Conservation (phyloP, 345 rosid genomes). For the Eucalyptus marginata region DNA sequence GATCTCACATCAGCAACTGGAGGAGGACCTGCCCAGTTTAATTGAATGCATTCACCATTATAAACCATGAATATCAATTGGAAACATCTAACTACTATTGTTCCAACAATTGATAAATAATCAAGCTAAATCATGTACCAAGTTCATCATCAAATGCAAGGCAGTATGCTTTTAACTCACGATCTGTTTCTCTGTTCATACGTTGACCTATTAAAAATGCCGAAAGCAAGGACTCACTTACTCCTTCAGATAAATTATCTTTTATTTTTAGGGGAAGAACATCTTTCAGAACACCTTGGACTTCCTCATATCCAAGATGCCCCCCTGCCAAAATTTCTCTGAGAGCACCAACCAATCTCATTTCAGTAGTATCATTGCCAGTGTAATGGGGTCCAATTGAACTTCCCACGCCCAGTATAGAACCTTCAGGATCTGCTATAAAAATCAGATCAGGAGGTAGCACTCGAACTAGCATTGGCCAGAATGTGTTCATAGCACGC, state of each 20-base stretch:
- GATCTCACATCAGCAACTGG: conserved; percentile 90
- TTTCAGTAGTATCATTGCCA: conserved; percentile 61
- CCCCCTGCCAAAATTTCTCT: conserved; percentile 97
- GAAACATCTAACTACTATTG: background rate
- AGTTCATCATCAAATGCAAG: conserved; percentile 93
- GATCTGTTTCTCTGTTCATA: conserved; percentile 91
- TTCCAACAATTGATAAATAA: background rate
- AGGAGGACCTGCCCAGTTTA: conserved; percentile 41
- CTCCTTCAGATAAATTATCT: conserved; percentile 36
- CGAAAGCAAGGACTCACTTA: conserved; percentile 78
- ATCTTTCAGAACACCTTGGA: conserved; percentile 76
- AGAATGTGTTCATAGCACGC: conserved; percentile 57
- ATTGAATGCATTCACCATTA: background rate
- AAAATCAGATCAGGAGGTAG: conserved; percentile 82
- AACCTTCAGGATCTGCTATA: conserved; percentile 93
- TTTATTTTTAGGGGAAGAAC: conserved; percentile 61
- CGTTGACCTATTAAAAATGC: conserved; percentile 97
- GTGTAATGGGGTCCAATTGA: conserved; percentile 70
- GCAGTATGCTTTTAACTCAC: conserved; percentile 95
- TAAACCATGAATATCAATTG: background rate
- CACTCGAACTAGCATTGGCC: conserved; percentile 64
- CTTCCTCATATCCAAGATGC: conserved; percentile 91
- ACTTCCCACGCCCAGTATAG: conserved; percentile 62
- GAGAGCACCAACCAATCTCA: conserved; percentile 92
- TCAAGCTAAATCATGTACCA: conserved; percentile 26